phyloP scores from a whole-genome alignment of 176 grass and related monocot genomes.

The Saccharum officinarum region DNA sequence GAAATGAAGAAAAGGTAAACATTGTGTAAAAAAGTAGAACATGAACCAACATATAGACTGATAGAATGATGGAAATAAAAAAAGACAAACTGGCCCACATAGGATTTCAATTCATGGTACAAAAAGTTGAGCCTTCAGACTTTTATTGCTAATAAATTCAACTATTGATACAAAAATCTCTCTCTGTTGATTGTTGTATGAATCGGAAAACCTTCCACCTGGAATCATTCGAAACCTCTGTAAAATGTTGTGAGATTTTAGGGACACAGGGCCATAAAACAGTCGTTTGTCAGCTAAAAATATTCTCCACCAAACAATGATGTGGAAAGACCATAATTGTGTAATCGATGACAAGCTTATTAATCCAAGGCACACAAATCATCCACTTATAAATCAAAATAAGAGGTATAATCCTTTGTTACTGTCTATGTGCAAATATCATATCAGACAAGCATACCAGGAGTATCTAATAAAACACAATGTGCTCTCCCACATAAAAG shows the following conservation, averaged over 20 bases:
- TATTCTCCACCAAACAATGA: neutral
- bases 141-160: neutral
- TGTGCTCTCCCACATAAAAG: neutral
- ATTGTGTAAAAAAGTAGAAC: slow-evolving; percentile 11
- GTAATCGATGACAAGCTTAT: neutral
- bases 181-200: neutral
- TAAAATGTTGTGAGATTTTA: neutral
- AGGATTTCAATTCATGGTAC: neutral
- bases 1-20: neutral
- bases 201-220: slow-evolving; percentile 30
- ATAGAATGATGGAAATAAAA: neutral
- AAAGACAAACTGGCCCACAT: neutral
- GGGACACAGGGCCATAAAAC: neutral
- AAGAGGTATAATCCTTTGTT: neutral
- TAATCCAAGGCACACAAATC: neutral
- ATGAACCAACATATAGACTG: neutral
- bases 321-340: neutral
- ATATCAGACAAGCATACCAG: slow-evolving; percentile 8
- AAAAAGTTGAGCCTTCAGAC: neutral
- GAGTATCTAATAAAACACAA: neutral
- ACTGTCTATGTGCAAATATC: neutral
- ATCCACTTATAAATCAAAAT: neutral
- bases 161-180: neutral
- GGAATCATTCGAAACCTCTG: neutral
- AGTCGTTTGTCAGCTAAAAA: slow-evolving; percentile 12